Evolutionary conservation across 1,284 basidiomycete genomes (phyloP).

Genomic region (Meira nashicola): DNA sequence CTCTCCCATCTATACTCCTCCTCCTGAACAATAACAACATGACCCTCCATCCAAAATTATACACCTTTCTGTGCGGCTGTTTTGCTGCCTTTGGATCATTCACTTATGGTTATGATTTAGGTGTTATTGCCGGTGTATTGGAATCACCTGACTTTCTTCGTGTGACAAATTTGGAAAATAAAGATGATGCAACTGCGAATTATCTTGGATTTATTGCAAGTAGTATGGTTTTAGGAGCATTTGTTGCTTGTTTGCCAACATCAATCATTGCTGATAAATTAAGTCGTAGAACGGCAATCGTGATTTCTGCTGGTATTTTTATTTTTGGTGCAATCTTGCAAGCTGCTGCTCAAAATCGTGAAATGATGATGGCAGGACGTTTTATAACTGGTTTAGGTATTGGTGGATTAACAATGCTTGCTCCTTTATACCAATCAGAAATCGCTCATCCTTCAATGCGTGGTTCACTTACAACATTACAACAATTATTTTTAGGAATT

Average conservation of each 20-base stretch:
- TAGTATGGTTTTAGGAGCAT: constrained; percentile 39
- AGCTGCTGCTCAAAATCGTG: constrained; percentile 60
- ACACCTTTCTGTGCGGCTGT: constrained; percentile 63
- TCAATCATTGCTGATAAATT: constrained; percentile 51
- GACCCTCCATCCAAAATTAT: constrained; percentile 54
- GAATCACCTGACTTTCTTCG: constrained; percentile 55
- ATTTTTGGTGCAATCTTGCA: constrained; percentile 60
- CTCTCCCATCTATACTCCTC: no score
- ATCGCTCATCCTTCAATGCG: constrained; percentile 65
- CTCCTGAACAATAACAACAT: constrained; percentile 26
- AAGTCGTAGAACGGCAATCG: constrained; percentile 53
- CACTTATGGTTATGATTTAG: constrained; percentile 43
- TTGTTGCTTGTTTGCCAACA: constrained; percentile 54
- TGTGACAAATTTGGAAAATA: no score
- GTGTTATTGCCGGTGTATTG: constrained; percentile 55
- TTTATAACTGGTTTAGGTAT: constrained; percentile 61
- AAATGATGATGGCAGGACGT: constrained; percentile 63
- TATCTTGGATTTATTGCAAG: constrained; percentile 57
- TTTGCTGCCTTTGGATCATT: constrained; percentile 57
- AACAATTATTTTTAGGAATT: constrained; percentile 61
- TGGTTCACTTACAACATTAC: constrained; percentile 62
- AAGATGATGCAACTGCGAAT: constrained; percentile 32
- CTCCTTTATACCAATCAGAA: constrained; percentile 62
- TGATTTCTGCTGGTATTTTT: constrained; percentile 54
- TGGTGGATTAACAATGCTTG: constrained; percentile 61